These are phyloP conservation scores for Metschnikowia lachancei DNA, from an alignment of 805 yeast species.

Conservation along the genomic window DNA sequence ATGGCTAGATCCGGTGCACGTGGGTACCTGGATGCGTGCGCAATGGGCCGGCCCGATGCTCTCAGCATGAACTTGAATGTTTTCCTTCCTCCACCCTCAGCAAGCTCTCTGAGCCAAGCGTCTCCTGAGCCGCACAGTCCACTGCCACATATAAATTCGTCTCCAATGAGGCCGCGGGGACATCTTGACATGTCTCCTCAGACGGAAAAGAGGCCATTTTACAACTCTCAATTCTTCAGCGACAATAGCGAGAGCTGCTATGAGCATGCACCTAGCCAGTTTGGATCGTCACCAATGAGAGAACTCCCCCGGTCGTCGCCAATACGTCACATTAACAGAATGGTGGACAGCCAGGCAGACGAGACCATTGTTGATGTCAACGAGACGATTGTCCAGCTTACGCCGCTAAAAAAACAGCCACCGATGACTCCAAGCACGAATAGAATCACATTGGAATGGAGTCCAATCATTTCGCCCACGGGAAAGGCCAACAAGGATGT, in stretches of 20 bases:
- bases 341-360: slow-evolving; percentile 18
- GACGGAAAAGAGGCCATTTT: slow-evolving; percentile 26
- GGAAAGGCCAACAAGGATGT: slow-evolving; percentile 21
- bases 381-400: slow-evolving; percentile 40
- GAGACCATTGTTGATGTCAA: slow-evolving; percentile 37
- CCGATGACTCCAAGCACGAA: slow-evolving; percentile 38
- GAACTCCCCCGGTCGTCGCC: slow-evolving; percentile 22
- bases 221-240: slow-evolving; percentile 41
- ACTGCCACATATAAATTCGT: slow-evolving; percentile 22
- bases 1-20: neutral
- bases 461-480: slow-evolving; percentile 43
- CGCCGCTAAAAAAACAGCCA: slow-evolving; percentile 35
- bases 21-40: neutral
- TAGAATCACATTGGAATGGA: slow-evolving; percentile 40
- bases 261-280: slow-evolving; percentile 19
- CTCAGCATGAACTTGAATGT: slow-evolving; percentile 21
- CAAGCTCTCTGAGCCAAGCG: slow-evolving; percentile 31
- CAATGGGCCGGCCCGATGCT: slow-evolving; percentile 5
- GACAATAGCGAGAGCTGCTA: slow-evolving; percentile 23
- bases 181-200: slow-evolving; percentile 11
- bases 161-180: slow-evolving; percentile 24
- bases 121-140: slow-evolving; percentile 36
- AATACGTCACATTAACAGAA: slow-evolving; percentile 4
- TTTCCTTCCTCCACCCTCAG: slow-evolving; percentile 39
- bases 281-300: slow-evolving; percentile 29